A percentile compares a stretch with the other conserved stretches of the same genome.
Conservation (phyloP, 2,329 filamentous ascomycete genomes). For the Verticillium albo-atrum region DNA sequence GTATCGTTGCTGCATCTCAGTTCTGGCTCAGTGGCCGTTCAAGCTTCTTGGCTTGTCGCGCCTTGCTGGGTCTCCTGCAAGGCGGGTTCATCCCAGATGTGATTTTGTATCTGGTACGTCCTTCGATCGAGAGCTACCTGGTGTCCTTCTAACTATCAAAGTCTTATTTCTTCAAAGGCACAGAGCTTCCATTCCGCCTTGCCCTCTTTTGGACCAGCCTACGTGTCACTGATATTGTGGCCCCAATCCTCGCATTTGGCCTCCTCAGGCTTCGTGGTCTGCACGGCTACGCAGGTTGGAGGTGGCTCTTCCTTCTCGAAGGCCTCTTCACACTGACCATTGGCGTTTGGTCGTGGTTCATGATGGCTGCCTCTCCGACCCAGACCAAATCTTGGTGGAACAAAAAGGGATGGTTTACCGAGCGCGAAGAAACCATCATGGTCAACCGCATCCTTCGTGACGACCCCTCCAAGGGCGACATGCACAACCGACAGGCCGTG, state of each 20-base stretch:
- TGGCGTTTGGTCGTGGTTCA: conserved; percentile 18
- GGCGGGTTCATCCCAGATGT: conserved; percentile 45
- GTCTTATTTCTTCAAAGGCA: conserved; percentile 25
- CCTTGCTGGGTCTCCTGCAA: conserved; percentile 42
- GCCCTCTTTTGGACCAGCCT: conserved; percentile 27
- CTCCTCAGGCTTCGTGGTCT: conserved; percentile 27
- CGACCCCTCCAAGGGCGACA: conserved; percentile 51
- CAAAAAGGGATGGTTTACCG: conserved; percentile 50
- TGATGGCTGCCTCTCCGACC: conserved; percentile 21
- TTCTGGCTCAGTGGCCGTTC: conserved; percentile 22
- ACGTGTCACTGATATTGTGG: conserved; percentile 23
- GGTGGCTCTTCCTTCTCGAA: conserved; percentile 50
- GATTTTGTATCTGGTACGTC: conserved; percentile 13
- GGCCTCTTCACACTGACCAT: conserved; percentile 15
- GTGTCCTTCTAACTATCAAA: background rate
- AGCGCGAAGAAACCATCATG: conserved; percentile 49
- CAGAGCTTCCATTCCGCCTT: conserved; percentile 26
- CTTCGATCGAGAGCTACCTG: background rate
- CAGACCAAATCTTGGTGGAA: conserved; percentile 29
- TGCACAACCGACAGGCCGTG: conserved; percentile 55
- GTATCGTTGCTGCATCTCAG: conserved; percentile 26
- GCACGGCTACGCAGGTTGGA: conserved; percentile 26
- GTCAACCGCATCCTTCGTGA: conserved; percentile 54
- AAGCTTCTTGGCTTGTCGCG: conserved; percentile 25
- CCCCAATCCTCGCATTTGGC: conserved; percentile 26